phyloP scores from a whole-genome alignment of 768 basidiomycete species.

The Ephemerocybe angulata region DNA sequence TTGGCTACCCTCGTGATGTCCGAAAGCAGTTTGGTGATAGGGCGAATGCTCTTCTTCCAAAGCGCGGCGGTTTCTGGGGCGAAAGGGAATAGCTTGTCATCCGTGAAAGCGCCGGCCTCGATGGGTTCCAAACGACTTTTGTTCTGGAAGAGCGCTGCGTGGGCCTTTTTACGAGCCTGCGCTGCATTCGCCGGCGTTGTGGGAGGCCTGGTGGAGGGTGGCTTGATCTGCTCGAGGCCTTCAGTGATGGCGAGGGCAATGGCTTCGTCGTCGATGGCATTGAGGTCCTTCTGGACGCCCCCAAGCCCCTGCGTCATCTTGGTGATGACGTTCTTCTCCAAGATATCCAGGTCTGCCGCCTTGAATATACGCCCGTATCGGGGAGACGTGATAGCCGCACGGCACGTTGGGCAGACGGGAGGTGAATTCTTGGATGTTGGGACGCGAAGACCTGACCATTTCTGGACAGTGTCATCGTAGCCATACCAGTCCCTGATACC shows the following conservation, averaged over 20 bases:
- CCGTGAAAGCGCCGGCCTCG: conserved; percentile 9
- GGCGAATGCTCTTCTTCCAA: conserved; percentile 39
- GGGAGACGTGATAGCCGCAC: conserved; percentile 49
- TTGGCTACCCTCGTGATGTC: conserved; percentile 36
- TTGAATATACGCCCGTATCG: conserved; percentile 64
- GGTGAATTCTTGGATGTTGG: conserved; percentile 34
- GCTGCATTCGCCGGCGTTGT: not conserved
- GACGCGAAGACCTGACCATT: conserved; percentile 41
- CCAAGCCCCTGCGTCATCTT: conserved; percentile 46
- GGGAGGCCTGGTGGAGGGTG: not conserved
- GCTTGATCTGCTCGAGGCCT: not conserved
- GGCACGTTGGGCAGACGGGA: conserved; percentile 62
- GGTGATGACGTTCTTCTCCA: conserved; percentile 59
- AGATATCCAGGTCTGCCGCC: conserved; percentile 58
- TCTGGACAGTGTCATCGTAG: conserved; percentile 28
- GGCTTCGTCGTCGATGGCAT: conserved; percentile 4
- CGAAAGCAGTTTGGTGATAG: conserved; percentile 37
- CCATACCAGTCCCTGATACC: conserved; percentile 49
- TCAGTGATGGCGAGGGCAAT: not conserved
- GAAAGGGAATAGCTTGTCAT: conserved; percentile 21
- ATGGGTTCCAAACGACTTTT: not conserved
- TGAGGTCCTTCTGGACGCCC: conserved; percentile 13
- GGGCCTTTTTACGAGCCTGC: not conserved
- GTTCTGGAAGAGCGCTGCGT: not conserved
- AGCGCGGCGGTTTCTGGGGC: conserved; percentile 23